Base-by-base conservation (phyloP, 768 basidiomycete species). In the Lanmaoa pseudosensibilis region DNA sequence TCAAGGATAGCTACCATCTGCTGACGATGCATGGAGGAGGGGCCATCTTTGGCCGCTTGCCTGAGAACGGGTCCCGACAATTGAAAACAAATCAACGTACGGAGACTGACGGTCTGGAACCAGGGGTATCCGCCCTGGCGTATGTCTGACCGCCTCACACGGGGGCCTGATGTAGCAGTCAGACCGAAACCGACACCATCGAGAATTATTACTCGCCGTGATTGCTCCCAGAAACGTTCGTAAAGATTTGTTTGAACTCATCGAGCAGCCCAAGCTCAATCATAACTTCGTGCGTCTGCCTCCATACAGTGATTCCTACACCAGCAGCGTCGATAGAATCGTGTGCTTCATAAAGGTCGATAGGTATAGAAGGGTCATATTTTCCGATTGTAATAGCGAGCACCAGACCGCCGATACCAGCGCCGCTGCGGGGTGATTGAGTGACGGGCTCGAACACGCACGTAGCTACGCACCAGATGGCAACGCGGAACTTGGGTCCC, bases 261-360 rank as follows among this genome's bases (percentile, higher is more conserved):
- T 76, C 67, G 13, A 73, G 65, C 6, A 83, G 58, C 1, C 77
- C 80, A 40, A 83, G 75, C 10, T 66, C 62, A 50, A 76, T 65
- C 55, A 83, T 62, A 18, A 80, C 71, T 8, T 66, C 68, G 74
- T 77, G 78, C 15, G 79, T 80, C 44, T 76, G 68, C 5, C 64
- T 64, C 80, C 80, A 80, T 4, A 81, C 69, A 63, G 76, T 40
- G 71, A 80, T 39, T 65, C 82, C 77, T 5, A 74, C 74, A 16
- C 78, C 78, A 5, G 71, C 61, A 16, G 73, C 70, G 3, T 70
- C 71, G 39, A 79, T 66, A 23, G 74, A 73, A 3, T 70, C 54
- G 15, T 73, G 75, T 3, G 78, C 72, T 67, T 83, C 82, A 60
- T 81, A 83, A 2, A 82, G 52, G 54, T 77, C 69, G 8, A 78